Base-by-base conservation (phyloP, 2,329 filamentous ascomycete species). In the Ophiostoma populinum region DNA sequence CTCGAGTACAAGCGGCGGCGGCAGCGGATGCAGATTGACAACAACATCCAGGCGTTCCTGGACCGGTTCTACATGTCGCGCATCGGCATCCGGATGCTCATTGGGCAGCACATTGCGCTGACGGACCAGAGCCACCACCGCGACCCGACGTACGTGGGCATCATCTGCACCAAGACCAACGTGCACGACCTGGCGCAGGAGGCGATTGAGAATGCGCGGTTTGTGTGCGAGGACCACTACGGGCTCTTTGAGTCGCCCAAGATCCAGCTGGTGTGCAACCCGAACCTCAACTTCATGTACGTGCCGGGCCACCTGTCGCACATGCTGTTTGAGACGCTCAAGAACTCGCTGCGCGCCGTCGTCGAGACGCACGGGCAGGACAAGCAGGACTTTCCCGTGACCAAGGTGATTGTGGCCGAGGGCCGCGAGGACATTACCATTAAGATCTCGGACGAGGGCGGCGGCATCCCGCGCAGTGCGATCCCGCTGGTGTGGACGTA, bases 401-500 rank as follows among this genome's bases (percentile, higher is more conserved):
- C 87, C 35, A 94, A 95, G 53, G 85, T 98, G 35, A 92, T 98
- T 41, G 85, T 98, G 20, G 90, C 90, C 21, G 87, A 98, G 57
- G 90, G 90, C 39, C 87, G 90, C 54, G 90, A 98, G 58, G 90
- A 98, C 51, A 98, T 98, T 49, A 98, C 90, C 5, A 94, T 98
- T 63, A 98, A 98, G 60, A 80, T 98, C 47, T 82, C 80, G 5
- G 90, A 98, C 54, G 90, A 98, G 58, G 90, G 90, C 40, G 90
- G 90, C 43, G 90, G 90, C 42, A 95, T 98, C 35, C 85, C 90
- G 1, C 67, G 90, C 49, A 92, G 80, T 48, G 73, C 83, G 35
- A 95, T 98, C 43, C 90, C 90, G 5, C 67, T 98, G 11, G 90
- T 95, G n/a, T 98, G 90, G 90, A 98, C 90, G 10, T 98, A 98